These are phyloP conservation scores for Hydnomerulius pinastri DNA, from an alignment of 768 basidiomycete genomes.

Conservation along the genomic window DNA sequence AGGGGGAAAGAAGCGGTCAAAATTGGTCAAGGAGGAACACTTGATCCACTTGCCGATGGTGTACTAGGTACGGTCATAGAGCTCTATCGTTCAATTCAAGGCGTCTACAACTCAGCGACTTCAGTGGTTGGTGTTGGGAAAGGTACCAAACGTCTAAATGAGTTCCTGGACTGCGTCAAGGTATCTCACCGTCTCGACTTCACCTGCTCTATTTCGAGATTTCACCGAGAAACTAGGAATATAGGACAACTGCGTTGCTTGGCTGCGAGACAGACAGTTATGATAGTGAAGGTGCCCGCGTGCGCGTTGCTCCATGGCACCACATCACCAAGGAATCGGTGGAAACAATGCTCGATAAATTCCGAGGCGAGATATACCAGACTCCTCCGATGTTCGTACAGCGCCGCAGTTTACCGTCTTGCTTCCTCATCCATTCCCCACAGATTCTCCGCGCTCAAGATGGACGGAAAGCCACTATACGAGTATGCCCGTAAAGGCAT, in stretches of 20 bases:
- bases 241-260: constrained; percentile 84
- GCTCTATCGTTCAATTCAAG: background rate
- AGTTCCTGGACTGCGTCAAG: constrained; percentile 90
- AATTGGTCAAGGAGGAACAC: constrained; percentile 91
- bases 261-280: constrained; percentile 96
- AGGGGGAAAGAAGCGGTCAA: constrained; percentile 56
- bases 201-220: constrained; percentile 9
- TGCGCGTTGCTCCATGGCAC: constrained; percentile 75
- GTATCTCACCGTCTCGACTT: constrained; percentile 38
- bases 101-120: constrained; percentile 2
- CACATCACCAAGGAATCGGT: constrained; percentile 82
- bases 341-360: constrained; percentile 65
- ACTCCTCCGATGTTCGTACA: constrained; percentile 82
- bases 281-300: constrained; percentile 84
- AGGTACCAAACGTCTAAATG: constrained; percentile 83
- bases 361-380: constrained; percentile 88
- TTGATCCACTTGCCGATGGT: constrained; percentile 96
- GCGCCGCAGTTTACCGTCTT: background rate
- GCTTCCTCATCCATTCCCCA: constrained; percentile 7
- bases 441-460: constrained; percentile 97
- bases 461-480: constrained; percentile 95
- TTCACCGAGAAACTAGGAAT: constrained; percentile 62
- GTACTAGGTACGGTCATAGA: constrained; percentile 67
- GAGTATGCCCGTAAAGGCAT: constrained; percentile 93
- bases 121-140: constrained; percentile 87